phyloP scores from a whole-genome alignment of 1,284 basidiomycete species.

The Tranzscheliella williamsii region DNA sequence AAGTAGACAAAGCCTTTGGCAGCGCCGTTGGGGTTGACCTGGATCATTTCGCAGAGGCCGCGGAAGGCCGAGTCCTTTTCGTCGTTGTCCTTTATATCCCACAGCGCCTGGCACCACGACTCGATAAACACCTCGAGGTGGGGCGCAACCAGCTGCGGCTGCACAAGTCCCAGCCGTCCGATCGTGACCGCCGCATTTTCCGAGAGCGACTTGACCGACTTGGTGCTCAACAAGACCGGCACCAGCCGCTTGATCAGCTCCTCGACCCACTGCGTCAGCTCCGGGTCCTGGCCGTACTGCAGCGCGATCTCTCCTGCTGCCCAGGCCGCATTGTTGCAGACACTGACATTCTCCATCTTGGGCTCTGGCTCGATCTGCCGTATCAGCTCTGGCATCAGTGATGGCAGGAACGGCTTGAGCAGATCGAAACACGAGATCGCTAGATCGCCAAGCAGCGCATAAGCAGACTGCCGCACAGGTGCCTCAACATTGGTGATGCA shows the following conservation, averaged over 20 bases:
- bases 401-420: conserved; percentile 74
- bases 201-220: conserved; percentile 88
- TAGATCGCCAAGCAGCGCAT: conserved; percentile 94
- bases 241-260: conserved; percentile 85
- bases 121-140: conserved; percentile 88
- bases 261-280: conserved; percentile 51
- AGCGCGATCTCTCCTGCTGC: conserved; percentile 92
- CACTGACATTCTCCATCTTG: conserved; percentile 87
- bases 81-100: conserved; percentile 98
- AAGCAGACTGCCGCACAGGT: conserved; percentile 91
- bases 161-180: conserved; percentile 90
- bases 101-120: conserved; percentile 94
- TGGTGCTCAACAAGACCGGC: conserved; percentile 85
- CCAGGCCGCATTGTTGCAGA: conserved; percentile 99
- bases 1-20: conserved; percentile 59
- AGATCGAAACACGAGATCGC: conserved; percentile 91
- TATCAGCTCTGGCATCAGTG: conserved; percentile 87
- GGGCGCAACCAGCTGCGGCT: conserved; percentile 83
- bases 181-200: conserved; percentile 99
- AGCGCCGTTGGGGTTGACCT: conserved; percentile 75
- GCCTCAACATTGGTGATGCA: conserved; percentile 77
- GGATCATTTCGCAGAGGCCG: conserved; percentile 93
- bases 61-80: conserved; percentile 99
- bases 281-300: conserved; percentile 62
- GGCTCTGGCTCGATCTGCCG: conserved; percentile 87